Evolutionary conservation across 2,329 filamentous ascomycete species (phyloP), one percentile per base, ranked within the genome.

Genomic region (Juglanconis oblonga): DNA sequence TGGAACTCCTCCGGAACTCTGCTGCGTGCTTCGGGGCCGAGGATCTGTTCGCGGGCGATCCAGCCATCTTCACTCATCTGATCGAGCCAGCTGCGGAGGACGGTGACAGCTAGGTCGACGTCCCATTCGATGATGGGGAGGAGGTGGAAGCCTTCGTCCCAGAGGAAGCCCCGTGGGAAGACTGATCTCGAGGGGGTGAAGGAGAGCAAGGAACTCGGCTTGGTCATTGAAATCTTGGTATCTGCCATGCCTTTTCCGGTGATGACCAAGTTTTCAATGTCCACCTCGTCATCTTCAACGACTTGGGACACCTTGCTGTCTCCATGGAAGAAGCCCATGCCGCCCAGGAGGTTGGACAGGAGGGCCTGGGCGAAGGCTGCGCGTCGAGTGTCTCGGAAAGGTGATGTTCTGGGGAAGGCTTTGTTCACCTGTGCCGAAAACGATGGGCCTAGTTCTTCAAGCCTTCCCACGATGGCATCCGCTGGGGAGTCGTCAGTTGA

Each of bases 71-170:
- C 87, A 63, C 97, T 92, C 84, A 96, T 96, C n/a, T 94, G 83
- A 62, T 87, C 90, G 76, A 94, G 93, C 93, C 93, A 97, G 73
- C 90, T 95, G 74, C 88, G 90, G 62, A 97, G 82, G 64, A 97
- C 91, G 62, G 96, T 90, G 31, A 87, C 77, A 5, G 89, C 87
- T 51, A 97, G 81, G 69, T 96, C 92, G 48, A 91, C 84, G 71
- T 97, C 93, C 89, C 91, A 97, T 63, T 97, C 92, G 24, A 91
- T 82, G 55, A 97, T 87, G 1, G 91, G 91, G 52, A 96, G 79
- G n/a, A 97, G 79, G 68, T 97, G 93, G 74, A 96, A 97, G 0
- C 93, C 93, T 72, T 97, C 93, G 67, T 97, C 93, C 93, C 93
- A 97, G 5, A 97, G 80, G 71, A 97, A 97, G 1, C 93, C 93